phyloP scores from a whole-genome alignment of 768 basidiomycete genomes.

The Crassisporium funariophilum region DNA sequence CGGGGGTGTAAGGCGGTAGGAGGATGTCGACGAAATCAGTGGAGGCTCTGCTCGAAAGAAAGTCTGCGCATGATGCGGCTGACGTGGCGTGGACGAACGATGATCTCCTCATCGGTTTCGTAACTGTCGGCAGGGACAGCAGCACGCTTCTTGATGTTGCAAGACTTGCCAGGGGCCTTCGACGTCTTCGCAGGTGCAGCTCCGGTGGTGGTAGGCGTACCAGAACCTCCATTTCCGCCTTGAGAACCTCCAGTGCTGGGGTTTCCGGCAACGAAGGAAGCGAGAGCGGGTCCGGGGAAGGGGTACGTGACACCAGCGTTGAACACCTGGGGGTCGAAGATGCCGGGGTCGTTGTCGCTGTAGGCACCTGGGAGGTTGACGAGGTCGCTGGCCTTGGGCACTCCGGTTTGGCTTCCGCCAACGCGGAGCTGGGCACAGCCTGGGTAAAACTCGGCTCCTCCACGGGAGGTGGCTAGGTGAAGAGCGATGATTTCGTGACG shows the following conservation, averaged over 20 bases:
- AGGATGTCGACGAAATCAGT: slow-evolving; percentile 6
- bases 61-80: slow-evolving; percentile 37
- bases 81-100: slow-evolving; percentile 29
- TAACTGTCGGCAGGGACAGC: slow-evolving; percentile 4
- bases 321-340: slow-evolving; percentile 55
- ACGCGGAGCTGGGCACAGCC: slow-evolving; percentile 64
- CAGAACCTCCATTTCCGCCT: slow-evolving; percentile 7
- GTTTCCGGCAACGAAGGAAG: slow-evolving; percentile 35
- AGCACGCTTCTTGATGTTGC: slow-evolving; percentile 23
- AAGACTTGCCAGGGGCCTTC: slow-evolving; percentile 9
- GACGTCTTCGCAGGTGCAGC: background rate
- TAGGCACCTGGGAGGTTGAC: slow-evolving; percentile 77
- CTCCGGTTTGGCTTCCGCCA: slow-evolving; percentile 53
- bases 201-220: slow-evolving; percentile 4
- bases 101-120: slow-evolving; percentile 6
- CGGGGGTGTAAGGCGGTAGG: background rate
- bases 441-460: slow-evolving; percentile 83
- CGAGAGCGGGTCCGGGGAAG: slow-evolving; percentile 57
- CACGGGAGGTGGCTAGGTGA: slow-evolving; percentile 55
- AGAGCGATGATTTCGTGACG: slow-evolving; percentile 83
- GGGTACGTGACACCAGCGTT: slow-evolving; percentile 31
- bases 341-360: slow-evolving; percentile 68
- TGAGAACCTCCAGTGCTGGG: slow-evolving; percentile 8
- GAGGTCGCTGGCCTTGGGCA: slow-evolving; percentile 48
- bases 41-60: slow-evolving; percentile 18